A percentile compares a stretch with the other conserved stretches of the same genome.
phyloP scores from a whole-genome alignment of 2,329 filamentous ascomycete species.

The Fusarium subglutinans region DNA sequence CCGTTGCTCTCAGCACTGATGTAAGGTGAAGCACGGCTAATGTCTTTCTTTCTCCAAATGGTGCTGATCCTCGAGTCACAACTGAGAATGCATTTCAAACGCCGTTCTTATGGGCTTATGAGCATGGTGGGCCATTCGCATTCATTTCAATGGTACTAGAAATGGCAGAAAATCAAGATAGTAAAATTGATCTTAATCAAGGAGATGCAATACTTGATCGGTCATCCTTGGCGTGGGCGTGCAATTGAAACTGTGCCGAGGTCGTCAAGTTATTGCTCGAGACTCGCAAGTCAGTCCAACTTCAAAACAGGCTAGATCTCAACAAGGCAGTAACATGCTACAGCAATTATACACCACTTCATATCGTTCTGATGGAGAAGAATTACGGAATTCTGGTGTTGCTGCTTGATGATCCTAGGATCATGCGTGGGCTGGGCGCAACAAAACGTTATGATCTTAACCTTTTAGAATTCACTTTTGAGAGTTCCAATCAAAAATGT shows the following conservation, averaged over 20 bases:
- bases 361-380: background rate
- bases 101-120: background rate
- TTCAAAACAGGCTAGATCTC: background rate
- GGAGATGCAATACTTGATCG: background rate
- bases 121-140: background rate
- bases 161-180: no score
- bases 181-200: background rate
- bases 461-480: background rate
- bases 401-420: background rate
- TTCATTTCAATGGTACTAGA: background rate
- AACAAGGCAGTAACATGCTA: background rate
- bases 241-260: background rate
- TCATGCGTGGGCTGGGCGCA: background rate
- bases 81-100: no score
- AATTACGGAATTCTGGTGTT: background rate
- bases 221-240: background rate
- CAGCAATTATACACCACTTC: background rate
- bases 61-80: background rate
- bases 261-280: background rate
- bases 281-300: background rate
- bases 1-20: background rate
- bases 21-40: background rate
- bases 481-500: background rate
- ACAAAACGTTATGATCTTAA: background rate
- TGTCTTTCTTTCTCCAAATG: background rate